These are phyloP conservation scores for Selenicereus undatus DNA, from an alignment of 148 eudicot species.

Conservation along the genomic window DNA sequence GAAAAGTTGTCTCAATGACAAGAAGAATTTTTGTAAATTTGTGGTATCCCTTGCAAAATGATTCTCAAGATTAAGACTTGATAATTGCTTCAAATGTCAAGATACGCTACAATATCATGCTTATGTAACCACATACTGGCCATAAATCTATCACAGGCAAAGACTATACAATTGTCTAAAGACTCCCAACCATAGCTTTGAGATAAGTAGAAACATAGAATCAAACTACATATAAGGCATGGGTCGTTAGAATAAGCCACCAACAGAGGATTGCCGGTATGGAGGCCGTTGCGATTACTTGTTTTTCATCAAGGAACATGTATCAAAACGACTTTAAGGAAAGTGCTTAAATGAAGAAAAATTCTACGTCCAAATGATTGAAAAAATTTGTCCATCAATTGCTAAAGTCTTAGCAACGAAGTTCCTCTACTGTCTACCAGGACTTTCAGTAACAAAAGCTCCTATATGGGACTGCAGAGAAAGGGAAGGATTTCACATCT, in stretches of 20 bases:
- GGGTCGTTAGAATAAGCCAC: too few species aligned
- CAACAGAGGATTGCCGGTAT: too few species aligned
- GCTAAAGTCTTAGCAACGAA: neutral
- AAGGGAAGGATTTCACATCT: neutral
- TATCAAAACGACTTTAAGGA: neutral
- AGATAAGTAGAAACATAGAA: too few species aligned
- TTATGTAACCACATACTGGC: too few species aligned
- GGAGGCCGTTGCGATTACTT: too few species aligned
- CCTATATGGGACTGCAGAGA: neutral
- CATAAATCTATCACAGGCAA: too few species aligned
- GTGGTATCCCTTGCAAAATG: neutral
- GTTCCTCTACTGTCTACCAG: neutral
- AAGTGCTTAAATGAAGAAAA: neutral
- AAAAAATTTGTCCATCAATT: neutral
- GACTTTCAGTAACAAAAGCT: neutral
- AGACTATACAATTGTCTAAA: too few species aligned
- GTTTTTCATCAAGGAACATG: neutral
- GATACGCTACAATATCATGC: too few species aligned
- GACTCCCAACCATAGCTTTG: too few species aligned
- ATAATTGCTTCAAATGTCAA: too few species aligned
- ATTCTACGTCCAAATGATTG: neutral
- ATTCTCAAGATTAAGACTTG: neutral
- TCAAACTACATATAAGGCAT: too few species aligned
- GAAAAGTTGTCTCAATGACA: neutral
- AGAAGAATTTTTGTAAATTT: neutral